Percentiles rank a stretch among this genome's conserved stretches.
These are phyloP conservation scores for Beta vulgaris DNA, from an alignment of 148 eudicot genomes.

Conservation along the genomic window DNA sequence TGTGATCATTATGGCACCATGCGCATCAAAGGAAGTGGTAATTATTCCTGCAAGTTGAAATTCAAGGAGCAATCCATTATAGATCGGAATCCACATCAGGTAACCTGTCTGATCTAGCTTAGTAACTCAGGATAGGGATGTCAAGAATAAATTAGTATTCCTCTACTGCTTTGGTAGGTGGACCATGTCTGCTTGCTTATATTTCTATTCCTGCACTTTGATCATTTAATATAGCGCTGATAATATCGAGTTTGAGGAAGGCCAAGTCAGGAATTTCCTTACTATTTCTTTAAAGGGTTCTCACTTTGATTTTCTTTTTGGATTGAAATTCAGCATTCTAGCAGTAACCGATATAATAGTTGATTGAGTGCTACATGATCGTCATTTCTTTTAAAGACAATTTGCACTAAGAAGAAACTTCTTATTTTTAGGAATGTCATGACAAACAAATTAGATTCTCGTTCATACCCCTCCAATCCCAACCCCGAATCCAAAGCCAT, in stretches of 20 bases:
- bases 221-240: background rate
- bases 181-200: background rate
- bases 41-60: slow-evolving; percentile 88
- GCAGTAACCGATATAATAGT: no score
- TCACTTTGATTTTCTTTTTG: background rate
- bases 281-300: background rate
- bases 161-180: background rate
- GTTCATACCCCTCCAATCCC: background rate
- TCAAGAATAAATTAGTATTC: background rate
- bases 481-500: background rate
- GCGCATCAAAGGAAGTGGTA: slow-evolving; percentile 94
- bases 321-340: background rate
- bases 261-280: background rate
- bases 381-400: no score
- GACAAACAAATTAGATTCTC: no score
- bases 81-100: slow-evolving; percentile 96
- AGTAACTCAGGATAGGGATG: slow-evolving; percentile 10
- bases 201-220: background rate
- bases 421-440: no score
- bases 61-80: slow-evolving; percentile 95
- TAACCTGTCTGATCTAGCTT: slow-evolving; percentile 24
- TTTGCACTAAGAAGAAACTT: no score
- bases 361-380: no score
- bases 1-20: slow-evolving; percentile 96
- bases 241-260: background rate